Evolutionary conservation across 164 flowering plant species (phyloP).

Genomic region (Paratinospora sagittata): DNA sequence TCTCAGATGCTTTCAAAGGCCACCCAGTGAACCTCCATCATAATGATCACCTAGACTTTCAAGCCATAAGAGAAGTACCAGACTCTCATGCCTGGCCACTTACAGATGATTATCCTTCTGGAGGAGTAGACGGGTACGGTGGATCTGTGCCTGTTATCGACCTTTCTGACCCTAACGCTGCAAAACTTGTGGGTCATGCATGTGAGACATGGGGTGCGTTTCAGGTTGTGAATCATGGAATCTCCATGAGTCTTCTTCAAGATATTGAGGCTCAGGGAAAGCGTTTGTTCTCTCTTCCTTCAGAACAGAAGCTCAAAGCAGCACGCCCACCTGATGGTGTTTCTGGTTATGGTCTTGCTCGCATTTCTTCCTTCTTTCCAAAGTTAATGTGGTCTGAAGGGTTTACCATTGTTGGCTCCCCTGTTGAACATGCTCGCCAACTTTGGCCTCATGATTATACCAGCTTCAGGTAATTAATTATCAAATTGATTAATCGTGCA

Average conservation of each 20-base stretch:
- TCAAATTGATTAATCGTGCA: neutral
- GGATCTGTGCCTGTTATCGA: conserved; percentile 56
- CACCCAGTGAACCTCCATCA: conserved; percentile 34
- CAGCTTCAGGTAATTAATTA: conserved; percentile 50
- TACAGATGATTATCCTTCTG: conserved; percentile 12
- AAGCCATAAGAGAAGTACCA: conserved; percentile 48
- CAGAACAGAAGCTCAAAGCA: conserved; percentile 62
- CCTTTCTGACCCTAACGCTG: conserved; percentile 39
- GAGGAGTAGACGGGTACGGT: neutral
- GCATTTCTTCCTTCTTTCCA: conserved; percentile 62
- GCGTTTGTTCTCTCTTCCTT: conserved; percentile 61
- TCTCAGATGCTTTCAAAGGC: conserved; percentile 37
- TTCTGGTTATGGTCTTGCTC: conserved; percentile 69
- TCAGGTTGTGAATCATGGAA: conserved; percentile 65
- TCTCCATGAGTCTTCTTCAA: conserved; percentile 36
- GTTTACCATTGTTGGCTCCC: conserved; percentile 72
- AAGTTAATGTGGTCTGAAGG: conserved; percentile 91
- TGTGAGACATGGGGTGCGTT: conserved; percentile 82
- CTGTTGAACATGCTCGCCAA: conserved; percentile 55
- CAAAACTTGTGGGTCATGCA: conserved; percentile 51
- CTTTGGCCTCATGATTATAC: conserved; percentile 72
- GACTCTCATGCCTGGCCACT: conserved; percentile 61
- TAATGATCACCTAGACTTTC: conserved; percentile 40
- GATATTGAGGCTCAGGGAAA: conserved; percentile 32
- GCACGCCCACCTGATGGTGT: conserved; percentile 51